These are phyloP conservation scores for Sporobolomyces roseus DNA, from an alignment of 768 basidiomycete genomes.

Conservation along the genomic window DNA sequence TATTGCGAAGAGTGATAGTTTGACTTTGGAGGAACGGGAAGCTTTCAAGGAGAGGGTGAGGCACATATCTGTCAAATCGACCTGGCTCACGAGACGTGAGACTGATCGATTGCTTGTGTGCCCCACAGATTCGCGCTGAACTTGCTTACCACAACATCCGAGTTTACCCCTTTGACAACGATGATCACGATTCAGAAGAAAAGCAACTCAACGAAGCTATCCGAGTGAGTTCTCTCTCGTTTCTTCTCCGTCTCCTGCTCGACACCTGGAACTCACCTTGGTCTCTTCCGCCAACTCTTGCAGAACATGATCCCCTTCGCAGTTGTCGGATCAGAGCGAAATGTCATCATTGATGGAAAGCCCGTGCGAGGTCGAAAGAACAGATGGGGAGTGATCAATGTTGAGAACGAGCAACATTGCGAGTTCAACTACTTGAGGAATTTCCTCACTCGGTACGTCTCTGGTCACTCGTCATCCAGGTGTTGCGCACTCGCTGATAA, in stretches of 20 bases:
- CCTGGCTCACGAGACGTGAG: too few relatives aligned
- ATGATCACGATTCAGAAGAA: slow-evolving; percentile 92
- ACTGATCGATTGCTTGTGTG: background rate
- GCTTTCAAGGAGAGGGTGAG: slow-evolving; percentile 85
- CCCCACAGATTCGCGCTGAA: slow-evolving; percentile 79
- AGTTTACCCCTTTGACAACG: slow-evolving; percentile 93
- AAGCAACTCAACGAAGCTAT: slow-evolving; percentile 82
- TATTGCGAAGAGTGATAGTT: slow-evolving; percentile 91
- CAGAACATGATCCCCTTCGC: slow-evolving; percentile 97
- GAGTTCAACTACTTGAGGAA: slow-evolving; percentile 96
- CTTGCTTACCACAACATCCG: slow-evolving; percentile 85
- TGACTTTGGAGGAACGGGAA: slow-evolving; percentile 88
- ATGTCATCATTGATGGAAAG: slow-evolving; percentile 92
- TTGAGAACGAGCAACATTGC: slow-evolving; percentile 94
- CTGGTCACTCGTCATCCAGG: too few relatives aligned
- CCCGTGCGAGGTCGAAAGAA: slow-evolving; percentile 93
- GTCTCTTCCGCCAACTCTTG: background rate
- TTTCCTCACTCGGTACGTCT: slow-evolving; percentile 85
- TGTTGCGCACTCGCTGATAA: background rate
- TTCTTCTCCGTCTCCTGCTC: slow-evolving; percentile 3
- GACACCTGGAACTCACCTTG: background rate
- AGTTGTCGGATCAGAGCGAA: slow-evolving; percentile 93
- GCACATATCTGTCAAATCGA: too few relatives aligned
- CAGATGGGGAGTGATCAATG: slow-evolving; percentile 97
- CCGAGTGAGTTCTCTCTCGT: slow-evolving; percentile 58